Base-by-base conservation (phyloP, 129 eudicot genomes). In the Flaveria robusta region DNA sequence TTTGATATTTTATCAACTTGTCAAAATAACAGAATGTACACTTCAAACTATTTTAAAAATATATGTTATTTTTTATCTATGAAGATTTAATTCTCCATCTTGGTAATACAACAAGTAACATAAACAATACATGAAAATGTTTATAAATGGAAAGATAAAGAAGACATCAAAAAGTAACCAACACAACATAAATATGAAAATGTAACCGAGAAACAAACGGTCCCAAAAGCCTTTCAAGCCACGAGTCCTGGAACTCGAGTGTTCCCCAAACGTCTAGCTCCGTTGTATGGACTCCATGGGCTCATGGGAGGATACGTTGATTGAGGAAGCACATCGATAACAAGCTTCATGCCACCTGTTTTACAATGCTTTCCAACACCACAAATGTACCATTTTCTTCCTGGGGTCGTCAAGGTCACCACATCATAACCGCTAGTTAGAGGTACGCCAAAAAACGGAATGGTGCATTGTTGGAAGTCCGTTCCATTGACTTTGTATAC, bases 361-460 rank as follows among this genome's bases (percentile, higher is more conserved):
- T 42, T 9, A 42, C 46, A 42, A 42, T 42, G 46, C 9, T 71
- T 34, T 71, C 65, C 50, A 9, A 71, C 66, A 52, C 76, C 76
- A 18, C 50, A 71, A 31, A 71, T 12, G 46, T 83, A 77, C 83
- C 86, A 83, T 37, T 83, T 83, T 41, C 81, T 78, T 10, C 86
- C 80, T 0, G 85, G 66, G 59, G 59, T 59, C 13, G 71, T 59
- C 18, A 83, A 66, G 65, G 68, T 67, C 24, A 83, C 13, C 37
- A 77, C 73, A 43, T 83, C 86, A 31, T 72, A 77, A 11, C 86
- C 82, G 31, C 68, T 65, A 7, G 62, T 12, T 19, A 83, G 77
- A 29, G 72, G 66, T 77, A 77, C 75, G 42, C 37, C 46, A 42
- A 42, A 42, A 42, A 9, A 0, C 0, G 46, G 46, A 42, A 9